These are phyloP conservation scores for Melampsora medusae DNA, from an alignment of 1,284 basidiomycete genomes.

Conservation along the genomic window DNA sequence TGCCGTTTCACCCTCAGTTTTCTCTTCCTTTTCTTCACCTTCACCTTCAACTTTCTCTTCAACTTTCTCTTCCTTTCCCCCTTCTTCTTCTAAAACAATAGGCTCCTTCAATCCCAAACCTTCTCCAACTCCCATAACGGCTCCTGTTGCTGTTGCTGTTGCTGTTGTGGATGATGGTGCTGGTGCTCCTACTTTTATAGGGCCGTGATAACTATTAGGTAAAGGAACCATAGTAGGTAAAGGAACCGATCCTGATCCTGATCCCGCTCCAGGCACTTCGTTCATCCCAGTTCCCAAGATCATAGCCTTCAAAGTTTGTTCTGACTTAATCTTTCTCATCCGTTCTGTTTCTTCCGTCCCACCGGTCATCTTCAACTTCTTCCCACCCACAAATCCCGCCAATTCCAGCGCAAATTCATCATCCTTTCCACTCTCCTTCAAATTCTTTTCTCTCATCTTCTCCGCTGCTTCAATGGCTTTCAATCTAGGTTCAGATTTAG, in stretches of 20 bases:
- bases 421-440: constrained; percentile 59
- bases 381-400: constrained; percentile 73
- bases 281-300: neutral
- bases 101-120: too few species aligned
- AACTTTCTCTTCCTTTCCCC: too few species aligned
- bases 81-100: too few species aligned
- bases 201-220: too few species aligned
- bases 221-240: too few species aligned
- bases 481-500: constrained; percentile 71
- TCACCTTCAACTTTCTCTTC: too few species aligned
- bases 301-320: constrained; percentile 81
- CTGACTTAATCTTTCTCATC: constrained; percentile 75
- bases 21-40: too few species aligned
- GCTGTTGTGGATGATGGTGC: too few species aligned
- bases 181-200: too few species aligned
- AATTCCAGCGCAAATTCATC: constrained; percentile 76
- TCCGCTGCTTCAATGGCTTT: constrained; percentile 86
- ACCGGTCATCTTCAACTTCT: constrained; percentile 87
- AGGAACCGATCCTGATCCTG: neutral
- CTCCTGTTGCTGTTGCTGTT: too few species aligned
- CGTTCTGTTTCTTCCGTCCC: constrained; percentile 87
- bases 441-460: constrained; percentile 71
- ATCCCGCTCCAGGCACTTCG: neutral
- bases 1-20: too few species aligned
- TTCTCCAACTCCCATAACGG: too few species aligned